phyloP scores from a whole-genome alignment of 208 protist genomes.

The Trichomonas gallinae region DNA sequence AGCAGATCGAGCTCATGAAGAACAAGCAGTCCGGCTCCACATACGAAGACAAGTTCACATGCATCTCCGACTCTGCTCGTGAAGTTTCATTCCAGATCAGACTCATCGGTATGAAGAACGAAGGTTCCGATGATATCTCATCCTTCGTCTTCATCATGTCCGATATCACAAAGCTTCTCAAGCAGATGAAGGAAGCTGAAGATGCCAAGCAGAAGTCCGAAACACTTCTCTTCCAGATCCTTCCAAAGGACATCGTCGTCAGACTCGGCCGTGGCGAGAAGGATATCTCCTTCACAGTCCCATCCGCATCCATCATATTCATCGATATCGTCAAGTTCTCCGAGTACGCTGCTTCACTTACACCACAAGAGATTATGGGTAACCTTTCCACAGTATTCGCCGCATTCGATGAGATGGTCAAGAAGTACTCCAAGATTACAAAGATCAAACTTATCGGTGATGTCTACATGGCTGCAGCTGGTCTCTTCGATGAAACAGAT shows the following conservation, averaged over 20 bases:
- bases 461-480: constrained; percentile 10
- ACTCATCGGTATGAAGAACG: not conserved
- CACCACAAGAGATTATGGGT: not conserved
- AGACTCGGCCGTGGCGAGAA: not conserved
- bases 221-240: not conserved
- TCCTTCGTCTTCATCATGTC: not conserved
- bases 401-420: not conserved
- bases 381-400: not conserved
- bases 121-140: not conserved
- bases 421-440: not conserved
- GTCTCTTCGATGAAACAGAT: not conserved
- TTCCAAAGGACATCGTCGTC: not conserved
- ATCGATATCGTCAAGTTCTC: not conserved
- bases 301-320: not conserved
- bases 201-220: not conserved
- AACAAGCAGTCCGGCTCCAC: not conserved
- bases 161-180: not conserved
- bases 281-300: constrained; percentile 18
- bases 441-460: constrained; percentile 18
- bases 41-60: not conserved
- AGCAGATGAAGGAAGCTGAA: not conserved
- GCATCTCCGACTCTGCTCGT: not conserved
- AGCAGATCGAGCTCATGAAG: not conserved
- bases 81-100: not conserved
- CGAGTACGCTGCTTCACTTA: not conserved